Percentiles rank a stretch among this genome's conserved stretches.
Conservation (phyloP, 2,329 filamentous ascomycete genomes). For the Pseudomassariella vexata region DNA sequence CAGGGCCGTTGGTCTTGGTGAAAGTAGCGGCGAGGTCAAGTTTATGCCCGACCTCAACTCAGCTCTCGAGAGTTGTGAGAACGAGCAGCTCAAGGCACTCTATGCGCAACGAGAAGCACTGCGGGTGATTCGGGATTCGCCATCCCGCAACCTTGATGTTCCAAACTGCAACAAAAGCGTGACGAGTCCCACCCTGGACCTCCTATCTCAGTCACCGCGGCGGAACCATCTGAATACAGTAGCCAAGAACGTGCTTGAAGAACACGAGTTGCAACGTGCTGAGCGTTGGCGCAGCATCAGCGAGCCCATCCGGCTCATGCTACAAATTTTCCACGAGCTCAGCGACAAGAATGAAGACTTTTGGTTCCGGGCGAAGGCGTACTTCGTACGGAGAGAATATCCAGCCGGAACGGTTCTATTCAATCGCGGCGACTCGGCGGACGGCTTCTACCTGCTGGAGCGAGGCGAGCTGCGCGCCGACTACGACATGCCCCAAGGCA, state of each 20-base stretch:
- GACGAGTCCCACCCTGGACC: constrained; percentile 23
- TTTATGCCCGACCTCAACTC: constrained; percentile 89
- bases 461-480: constrained; percentile 83
- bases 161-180: constrained; percentile 32
- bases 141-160: constrained; percentile 42
- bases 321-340: constrained; percentile 91
- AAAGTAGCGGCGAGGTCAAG: constrained; percentile 66
- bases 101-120: constrained; percentile 65
- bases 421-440: constrained; percentile 66
- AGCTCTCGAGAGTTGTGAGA: constrained; percentile 90
- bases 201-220: constrained; percentile 72
- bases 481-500: constrained; percentile 85
- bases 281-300: constrained; percentile 80
- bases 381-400: constrained; percentile 67
- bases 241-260: constrained; percentile 68
- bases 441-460: constrained; percentile 87
- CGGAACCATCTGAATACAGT: constrained; percentile 71
- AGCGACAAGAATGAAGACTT: constrained; percentile 88
- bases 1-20: constrained; percentile 75
- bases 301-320: constrained; percentile 82
- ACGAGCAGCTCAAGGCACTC: constrained; percentile 78
- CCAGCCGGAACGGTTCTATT: constrained; percentile 69
- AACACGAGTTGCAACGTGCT: constrained; percentile 52
- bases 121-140: constrained; percentile 36
- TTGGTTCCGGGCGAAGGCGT: constrained; percentile 76